These are phyloP conservation scores for Aspergillus sclerotioniger DNA, from an alignment of 495 filamentous ascomycete species.

Conservation along the genomic window DNA sequence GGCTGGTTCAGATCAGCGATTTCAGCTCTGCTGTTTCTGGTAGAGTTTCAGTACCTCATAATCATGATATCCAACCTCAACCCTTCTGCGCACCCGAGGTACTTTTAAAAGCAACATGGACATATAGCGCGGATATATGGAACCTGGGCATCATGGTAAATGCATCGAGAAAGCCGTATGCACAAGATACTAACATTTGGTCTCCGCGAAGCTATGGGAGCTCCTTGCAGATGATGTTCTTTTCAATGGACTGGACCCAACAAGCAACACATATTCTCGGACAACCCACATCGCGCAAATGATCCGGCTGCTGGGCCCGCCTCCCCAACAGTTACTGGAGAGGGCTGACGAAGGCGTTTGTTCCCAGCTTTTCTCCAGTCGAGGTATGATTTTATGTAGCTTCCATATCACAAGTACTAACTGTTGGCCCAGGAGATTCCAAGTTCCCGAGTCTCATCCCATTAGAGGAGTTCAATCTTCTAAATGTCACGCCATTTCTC, in stretches of 20 bases:
- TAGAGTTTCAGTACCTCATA: conserved; percentile 18
- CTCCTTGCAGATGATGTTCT: conserved; percentile 26
- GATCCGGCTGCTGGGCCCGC: conserved; percentile 32
- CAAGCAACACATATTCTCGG: conserved; percentile 23
- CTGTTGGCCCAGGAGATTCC: conserved; percentile 19
- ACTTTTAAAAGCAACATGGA: conserved; percentile 32
- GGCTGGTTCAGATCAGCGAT: conserved; percentile 31
- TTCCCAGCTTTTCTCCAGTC: conserved; percentile 18
- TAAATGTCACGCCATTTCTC: conserved; percentile 20
- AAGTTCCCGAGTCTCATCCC: conserved; percentile 19
- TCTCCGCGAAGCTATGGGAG: conserved; percentile 31
- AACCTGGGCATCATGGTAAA: conserved; percentile 32
- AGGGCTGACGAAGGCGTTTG: conserved; percentile 19
- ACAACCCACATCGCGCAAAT: conserved; percentile 35
- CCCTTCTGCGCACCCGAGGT: conserved; percentile 35
- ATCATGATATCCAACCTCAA: conserved; percentile 31
- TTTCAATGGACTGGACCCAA: conserved; percentile 24
- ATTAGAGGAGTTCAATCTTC: conserved; percentile 19
- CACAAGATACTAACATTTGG: conserved; percentile 4
- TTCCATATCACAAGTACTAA: conserved; percentile 8
- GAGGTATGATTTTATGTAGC: conserved; percentile 16
- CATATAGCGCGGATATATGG: conserved; percentile 42
- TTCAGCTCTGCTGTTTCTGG: conserved; percentile 34
- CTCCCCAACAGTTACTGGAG: conserved; percentile 14
- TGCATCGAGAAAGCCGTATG: background rate